Evolutionary conservation across 257 asterid genomes (phyloP).

Genomic region (Petrea volubilis): DNA sequence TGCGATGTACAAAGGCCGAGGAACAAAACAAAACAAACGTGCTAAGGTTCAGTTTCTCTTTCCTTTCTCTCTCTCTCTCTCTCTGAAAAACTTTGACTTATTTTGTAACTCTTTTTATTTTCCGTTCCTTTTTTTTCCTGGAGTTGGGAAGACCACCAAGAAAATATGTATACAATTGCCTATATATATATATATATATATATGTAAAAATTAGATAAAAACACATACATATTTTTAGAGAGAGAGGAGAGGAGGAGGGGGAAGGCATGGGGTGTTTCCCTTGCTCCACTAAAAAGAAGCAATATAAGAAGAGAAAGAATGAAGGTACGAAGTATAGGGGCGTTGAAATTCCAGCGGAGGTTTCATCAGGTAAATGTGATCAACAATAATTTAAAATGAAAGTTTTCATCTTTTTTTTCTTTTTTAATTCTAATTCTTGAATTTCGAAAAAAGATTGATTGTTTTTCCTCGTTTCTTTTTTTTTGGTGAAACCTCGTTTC

Average conservation of each 20-base stretch:
- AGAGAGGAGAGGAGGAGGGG: neutral
- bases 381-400: neutral
- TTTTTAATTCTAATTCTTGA: neutral
- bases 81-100: neutral
- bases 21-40: slow-evolving; percentile 7
- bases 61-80: slow-evolving; percentile 16
- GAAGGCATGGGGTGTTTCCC: slow-evolving; percentile 40
- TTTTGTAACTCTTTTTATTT: neutral
- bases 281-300: slow-evolving; percentile 32
- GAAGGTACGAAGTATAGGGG: no score
- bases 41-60: slow-evolving; percentile 12
- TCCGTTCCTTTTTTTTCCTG: slow-evolving; percentile 5
- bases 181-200: neutral
- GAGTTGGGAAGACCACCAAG: slow-evolving; percentile 10
- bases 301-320: slow-evolving; percentile 7
- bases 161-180: neutral
- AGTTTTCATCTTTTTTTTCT: neutral
- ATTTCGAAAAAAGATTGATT: neutral
- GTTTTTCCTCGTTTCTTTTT: neutral
- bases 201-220: no score
- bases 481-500: no score
- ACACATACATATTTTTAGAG: neutral
- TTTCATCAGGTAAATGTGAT: slow-evolving; percentile 21
- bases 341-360: no score
- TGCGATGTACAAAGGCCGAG: no score